Base-by-base conservation (phyloP, 371 early-diverging fungal genomes). In the Actinomucor elegans region DNA sequence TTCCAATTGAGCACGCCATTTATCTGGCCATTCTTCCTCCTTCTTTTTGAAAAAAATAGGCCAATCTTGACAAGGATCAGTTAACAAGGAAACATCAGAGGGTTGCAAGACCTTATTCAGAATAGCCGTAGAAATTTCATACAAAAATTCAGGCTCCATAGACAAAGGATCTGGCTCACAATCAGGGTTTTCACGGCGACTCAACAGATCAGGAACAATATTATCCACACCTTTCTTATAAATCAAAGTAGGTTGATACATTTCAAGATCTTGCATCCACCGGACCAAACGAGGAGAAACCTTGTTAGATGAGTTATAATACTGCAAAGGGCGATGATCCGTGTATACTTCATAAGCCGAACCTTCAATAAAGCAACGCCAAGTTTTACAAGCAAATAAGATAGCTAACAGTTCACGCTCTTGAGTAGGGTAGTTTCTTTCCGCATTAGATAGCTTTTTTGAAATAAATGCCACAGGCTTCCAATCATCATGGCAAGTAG, bases 341-440 rank as follows among this genome's bases (percentile, higher is more conserved):
- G n/a, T n/a, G n/a, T n/a, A 27, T n/a, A 42, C 21, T 32, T 45
- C 33, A 18, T 45, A 45, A 12, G 18, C 28, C 5, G 11, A 14
- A 5, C 66, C 60, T 1, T 65, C 57, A 18, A 65, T 47, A 73
- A 0, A 47, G 10, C 12, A 72, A 40, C n/a, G n/a, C n/a, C n/a
- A n/a, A n/a, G n/a, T n/a, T n/a, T n/a, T n/a, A n/a, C n/a, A n/a
- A n/a, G n/a, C 0, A 64, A 66, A 43, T 64, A 72, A 18, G 5
- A 71, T 68, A 8, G 57, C 66, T 0, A 67, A 50, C 7, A 73
- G 28, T 47, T 70, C 75, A 12, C 61, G 55, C 23, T 71, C 65
- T 40, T 70, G 64, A 0, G n/a, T n/a, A n/a, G n/a, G n/a, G n/a
- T n/a, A n/a, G n/a, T n/a, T n/a, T n/a, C n/a, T n/a, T n/a, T n/a